Conservation (phyloP, 1,284 basidiomycete species). For the Pseudozyma thailandica region DNA sequence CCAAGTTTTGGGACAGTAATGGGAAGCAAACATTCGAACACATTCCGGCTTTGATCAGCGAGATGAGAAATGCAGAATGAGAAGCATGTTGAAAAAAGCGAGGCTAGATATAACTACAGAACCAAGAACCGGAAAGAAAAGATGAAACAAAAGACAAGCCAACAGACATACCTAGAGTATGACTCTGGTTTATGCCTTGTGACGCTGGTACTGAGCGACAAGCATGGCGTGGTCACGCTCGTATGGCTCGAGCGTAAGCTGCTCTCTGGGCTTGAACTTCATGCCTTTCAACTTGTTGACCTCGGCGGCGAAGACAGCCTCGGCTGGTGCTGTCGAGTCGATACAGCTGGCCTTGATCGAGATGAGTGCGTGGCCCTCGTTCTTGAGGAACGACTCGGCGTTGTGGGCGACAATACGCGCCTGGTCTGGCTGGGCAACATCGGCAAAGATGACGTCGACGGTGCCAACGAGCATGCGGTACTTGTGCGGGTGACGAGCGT, state of each 20-base stretch:
- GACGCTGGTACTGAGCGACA: conserved; percentile 65
- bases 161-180: neutral
- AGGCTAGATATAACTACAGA: conserved; percentile 52
- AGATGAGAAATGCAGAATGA: conserved; percentile 28
- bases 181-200: conserved; percentile 42
- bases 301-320: conserved; percentile 89
- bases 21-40: conserved; percentile 3
- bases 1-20: neutral
- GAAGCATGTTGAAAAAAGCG: conserved; percentile 35
- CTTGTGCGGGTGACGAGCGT: conserved; percentile 82
- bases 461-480: conserved; percentile 67
- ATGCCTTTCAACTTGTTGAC: conserved; percentile 80
- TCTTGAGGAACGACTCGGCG: conserved; percentile 95
- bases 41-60: too few relatives aligned
- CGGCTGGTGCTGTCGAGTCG: conserved; percentile 90
- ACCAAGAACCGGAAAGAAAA: conserved; percentile 30
- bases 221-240: conserved; percentile 68
- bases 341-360: conserved; percentile 99
- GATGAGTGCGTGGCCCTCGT: conserved; percentile 90
- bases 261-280: conserved; percentile 79
- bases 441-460: conserved; percentile 77
- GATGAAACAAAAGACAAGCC: neutral
- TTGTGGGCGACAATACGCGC: conserved; percentile 84
- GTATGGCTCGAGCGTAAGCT: conserved; percentile 76
- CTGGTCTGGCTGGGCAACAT: conserved; percentile 98